Conservation (phyloP, 306 rosid genomes). For the Prunus kanzakura region DNA sequence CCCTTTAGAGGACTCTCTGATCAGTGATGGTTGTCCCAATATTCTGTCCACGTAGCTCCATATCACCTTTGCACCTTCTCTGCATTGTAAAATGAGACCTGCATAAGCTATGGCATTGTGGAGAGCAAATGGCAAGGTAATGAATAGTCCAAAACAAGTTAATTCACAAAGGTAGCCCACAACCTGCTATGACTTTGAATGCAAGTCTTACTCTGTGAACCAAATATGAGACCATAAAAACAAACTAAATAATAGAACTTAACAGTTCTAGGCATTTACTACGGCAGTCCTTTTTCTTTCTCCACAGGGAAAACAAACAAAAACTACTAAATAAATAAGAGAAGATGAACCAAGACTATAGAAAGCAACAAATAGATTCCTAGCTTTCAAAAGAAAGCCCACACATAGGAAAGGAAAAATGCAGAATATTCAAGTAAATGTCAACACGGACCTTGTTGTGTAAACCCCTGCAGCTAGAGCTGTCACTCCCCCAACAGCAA, state of each 20-base stretch:
- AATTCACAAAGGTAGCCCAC: constrained; percentile 8
- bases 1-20: constrained; percentile 92
- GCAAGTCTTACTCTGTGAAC: background rate
- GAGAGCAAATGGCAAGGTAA: constrained; percentile 7
- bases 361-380: background rate
- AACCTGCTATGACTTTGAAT: background rate
- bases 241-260: background rate
- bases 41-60: constrained; percentile 99
- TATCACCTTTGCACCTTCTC: constrained; percentile 97
- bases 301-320: background rate
- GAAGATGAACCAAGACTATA: background rate
- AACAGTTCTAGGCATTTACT: background rate
- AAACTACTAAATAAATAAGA: background rate
- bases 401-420: background rate
- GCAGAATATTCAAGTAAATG: background rate
- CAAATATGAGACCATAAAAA: background rate
- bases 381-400: background rate
- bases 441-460: constrained; percentile 71
- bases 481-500: constrained; percentile 94
- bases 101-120: constrained; percentile 15
- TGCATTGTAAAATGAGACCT: constrained; percentile 31
- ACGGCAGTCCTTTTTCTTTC: background rate
- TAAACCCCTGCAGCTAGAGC: constrained; percentile 96
- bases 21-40: constrained; percentile 94
- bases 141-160: background rate